Evolutionary conservation across 805 yeast species (phyloP).

Genomic region (Saccharomycopsis synnaedendra): DNA sequence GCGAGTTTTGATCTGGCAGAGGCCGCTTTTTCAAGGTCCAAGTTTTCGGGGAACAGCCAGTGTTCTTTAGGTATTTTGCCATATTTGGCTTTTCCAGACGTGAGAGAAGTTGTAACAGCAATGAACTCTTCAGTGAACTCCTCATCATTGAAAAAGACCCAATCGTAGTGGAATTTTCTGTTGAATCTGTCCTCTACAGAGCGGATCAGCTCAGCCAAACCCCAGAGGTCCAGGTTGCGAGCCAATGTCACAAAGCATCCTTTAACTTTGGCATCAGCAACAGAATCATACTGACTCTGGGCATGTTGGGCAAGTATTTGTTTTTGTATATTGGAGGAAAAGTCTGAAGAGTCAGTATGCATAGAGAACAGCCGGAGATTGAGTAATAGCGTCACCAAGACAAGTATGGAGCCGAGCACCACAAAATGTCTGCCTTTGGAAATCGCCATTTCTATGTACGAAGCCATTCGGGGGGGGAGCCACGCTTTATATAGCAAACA

Average conservation of each 20-base stretch:
- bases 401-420: too few species aligned
- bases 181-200: conserved; percentile 87
- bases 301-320: too few species aligned
- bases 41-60: conserved; percentile 82
- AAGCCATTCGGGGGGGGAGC: too few species aligned
- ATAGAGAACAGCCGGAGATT: too few species aligned
- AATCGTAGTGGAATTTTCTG: conserved; percentile 72
- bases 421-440: too few species aligned
- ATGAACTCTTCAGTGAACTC: conserved; percentile 77
- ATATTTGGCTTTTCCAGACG: conserved; percentile 67
- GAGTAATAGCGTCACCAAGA: too few species aligned
- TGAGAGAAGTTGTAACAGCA: conserved; percentile 49
- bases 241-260: conserved; percentile 57
- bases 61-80: conserved; percentile 77
- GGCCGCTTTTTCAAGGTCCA: conserved; percentile 60
- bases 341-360: too few species aligned
- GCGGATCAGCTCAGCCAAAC: conserved; percentile 53
- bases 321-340: too few species aligned
- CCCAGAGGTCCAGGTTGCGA: conserved; percentile 60
- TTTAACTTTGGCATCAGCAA: too few species aligned
- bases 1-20: conserved; percentile 41
- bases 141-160: conserved; percentile 91
- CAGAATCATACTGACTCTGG: too few species aligned
- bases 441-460: too few species aligned
- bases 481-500: too few species aligned